Percentiles rank a stretch among this genome's conserved stretches.
Conservation (phyloP, 116 monocot species). For the Zostera marina region DNA sequence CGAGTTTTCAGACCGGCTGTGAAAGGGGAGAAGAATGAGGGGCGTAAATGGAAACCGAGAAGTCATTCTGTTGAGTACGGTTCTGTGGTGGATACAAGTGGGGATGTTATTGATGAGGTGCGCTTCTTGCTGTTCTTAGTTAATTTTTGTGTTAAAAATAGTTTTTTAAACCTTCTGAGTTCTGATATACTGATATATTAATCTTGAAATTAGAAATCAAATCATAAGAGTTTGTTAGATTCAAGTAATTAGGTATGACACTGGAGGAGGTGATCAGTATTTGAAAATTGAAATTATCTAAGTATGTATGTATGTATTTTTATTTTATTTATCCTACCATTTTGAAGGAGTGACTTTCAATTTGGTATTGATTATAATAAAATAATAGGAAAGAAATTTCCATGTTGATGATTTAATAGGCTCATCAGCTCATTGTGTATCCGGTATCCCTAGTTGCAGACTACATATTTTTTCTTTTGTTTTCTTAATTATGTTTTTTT, state of each 20-base stretch:
- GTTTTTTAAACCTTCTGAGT: neutral
- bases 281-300: too few species aligned
- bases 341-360: too few species aligned
- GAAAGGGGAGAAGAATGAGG: constrained; percentile 15
- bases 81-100: constrained; percentile 33
- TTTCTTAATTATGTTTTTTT: neutral
- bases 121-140: neutral
- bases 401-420: too few species aligned
- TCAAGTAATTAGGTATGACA: too few species aligned
- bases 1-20: constrained; percentile 51
- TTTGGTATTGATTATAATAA: too few species aligned
- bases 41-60: constrained; percentile 41
- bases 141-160: neutral
- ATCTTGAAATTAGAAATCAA: neutral
- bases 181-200: neutral
- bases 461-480: neutral
- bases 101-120: constrained; percentile 76
- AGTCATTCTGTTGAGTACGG: constrained; percentile 88
- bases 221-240: neutral
- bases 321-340: too few species aligned
- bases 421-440: too few species aligned
- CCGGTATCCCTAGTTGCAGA: too few species aligned
- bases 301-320: too few species aligned
- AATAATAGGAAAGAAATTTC: too few species aligned
- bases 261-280: too few species aligned